These are phyloP conservation scores for Cercospora sp. DNA, from an alignment of 2,329 filamentous ascomycete genomes.

Conservation along the genomic window DNA sequence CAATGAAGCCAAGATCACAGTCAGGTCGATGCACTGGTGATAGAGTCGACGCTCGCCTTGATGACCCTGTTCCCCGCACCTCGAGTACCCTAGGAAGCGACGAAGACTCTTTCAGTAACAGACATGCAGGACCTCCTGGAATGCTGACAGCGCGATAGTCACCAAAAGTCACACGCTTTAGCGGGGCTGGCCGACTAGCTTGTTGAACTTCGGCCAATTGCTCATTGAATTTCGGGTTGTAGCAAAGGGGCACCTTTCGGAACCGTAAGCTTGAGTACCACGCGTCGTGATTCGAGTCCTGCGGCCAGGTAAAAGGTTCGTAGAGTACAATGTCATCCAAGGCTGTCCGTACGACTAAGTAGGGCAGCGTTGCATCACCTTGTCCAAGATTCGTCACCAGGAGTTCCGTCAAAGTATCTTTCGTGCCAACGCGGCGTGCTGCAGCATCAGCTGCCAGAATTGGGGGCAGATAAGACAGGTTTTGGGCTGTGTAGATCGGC, in stretches of 20 bases:
- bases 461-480: constrained; percentile 74
- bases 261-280: constrained; percentile 67
- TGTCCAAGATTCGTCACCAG: constrained; percentile 85
- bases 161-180: constrained; percentile 64
- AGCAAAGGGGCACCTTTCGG: constrained; percentile 69
- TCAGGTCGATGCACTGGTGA: constrained; percentile 74
- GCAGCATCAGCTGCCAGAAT: constrained; percentile 71
- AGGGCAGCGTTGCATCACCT: constrained; percentile 65
- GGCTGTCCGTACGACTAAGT: constrained; percentile 76
- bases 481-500: constrained; percentile 72
- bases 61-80: constrained; percentile 12
- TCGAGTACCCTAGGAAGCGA: constrained; percentile 66
- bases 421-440: constrained; percentile 67
- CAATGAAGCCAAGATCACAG: constrained; percentile 81
- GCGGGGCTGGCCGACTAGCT: constrained; percentile 46
- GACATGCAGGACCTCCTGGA: constrained; percentile 74
- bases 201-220: constrained; percentile 51
- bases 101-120: constrained; percentile 79
- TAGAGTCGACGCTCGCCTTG: constrained; percentile 45
- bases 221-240: constrained; percentile 60
- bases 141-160: constrained; percentile 83
- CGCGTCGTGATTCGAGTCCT: background rate
- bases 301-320: constrained; percentile 65
- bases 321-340: constrained; percentile 86
- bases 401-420: constrained; percentile 75